phyloP scores from a whole-genome alignment of 2,329 filamentous ascomycete genomes.

The Paraconiothyrium brasiliense region DNA sequence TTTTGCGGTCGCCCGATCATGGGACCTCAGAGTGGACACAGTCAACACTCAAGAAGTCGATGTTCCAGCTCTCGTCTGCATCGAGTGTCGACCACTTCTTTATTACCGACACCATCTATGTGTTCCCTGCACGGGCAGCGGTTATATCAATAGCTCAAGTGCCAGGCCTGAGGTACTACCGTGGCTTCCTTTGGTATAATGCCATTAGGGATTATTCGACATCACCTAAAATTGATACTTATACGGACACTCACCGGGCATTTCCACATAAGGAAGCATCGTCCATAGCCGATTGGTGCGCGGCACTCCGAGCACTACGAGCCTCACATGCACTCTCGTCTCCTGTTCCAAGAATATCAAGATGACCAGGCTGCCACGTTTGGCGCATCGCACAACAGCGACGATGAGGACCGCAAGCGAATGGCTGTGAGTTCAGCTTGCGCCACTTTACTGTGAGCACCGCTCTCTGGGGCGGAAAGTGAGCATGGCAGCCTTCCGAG shows the following conservation, averaged over 20 bases:
- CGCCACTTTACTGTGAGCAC: not conserved
- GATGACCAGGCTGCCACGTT: not conserved
- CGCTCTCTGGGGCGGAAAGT: not conserved
- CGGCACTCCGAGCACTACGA: conserved; percentile 4
- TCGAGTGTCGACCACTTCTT: not conserved
- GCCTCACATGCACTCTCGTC: conserved; percentile 5
- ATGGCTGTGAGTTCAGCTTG: conserved; percentile 5
- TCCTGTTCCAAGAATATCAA: not conserved
- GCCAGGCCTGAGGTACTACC: not conserved
- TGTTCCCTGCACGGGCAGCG: not conserved
- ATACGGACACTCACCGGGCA: not conserved
- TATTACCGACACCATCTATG: not conserved
- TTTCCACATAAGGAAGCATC: conserved; percentile 10
- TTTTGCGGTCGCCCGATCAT: too few species aligned
- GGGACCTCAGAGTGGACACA: not conserved
- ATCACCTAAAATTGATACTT: not conserved
- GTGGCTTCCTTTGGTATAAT: not conserved
- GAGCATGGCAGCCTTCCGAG: not conserved
- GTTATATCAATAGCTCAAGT: not conserved
- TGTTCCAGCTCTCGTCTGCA: not conserved
- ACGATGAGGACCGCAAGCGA: conserved; percentile 10
- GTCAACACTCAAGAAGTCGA: not conserved
- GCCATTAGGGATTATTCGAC: not conserved
- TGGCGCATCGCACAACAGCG: not conserved
- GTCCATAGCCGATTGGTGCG: conserved; percentile 13